phyloP scores from a whole-genome alignment of 2,329 filamentous ascomycete species.

The Verticillium dahliae region DNA sequence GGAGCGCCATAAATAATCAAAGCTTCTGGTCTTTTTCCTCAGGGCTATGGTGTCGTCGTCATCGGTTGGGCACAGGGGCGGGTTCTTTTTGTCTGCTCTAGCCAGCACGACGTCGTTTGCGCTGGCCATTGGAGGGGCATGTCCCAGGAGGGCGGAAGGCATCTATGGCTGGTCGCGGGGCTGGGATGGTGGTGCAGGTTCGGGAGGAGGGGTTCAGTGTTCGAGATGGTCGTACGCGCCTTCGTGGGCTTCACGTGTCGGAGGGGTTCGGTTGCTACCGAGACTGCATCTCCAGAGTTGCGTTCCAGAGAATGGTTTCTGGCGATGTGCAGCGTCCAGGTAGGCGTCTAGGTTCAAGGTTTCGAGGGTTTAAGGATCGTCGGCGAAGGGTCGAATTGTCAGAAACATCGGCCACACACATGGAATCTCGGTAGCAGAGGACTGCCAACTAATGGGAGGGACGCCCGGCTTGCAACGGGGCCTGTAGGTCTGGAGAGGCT shows the following conservation, averaged over 20 bases:
- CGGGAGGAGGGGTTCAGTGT: not conserved
- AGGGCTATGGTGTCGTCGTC: constrained; percentile 41
- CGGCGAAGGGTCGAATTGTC: not conserved
- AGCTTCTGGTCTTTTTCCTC: constrained; percentile 52
- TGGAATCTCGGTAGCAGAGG: not conserved
- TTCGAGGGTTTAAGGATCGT: not conserved
- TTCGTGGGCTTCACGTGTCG: not conserved
- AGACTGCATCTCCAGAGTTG: not conserved
- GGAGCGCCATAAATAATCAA: constrained; percentile 78
- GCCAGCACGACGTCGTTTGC: constrained; percentile 20
- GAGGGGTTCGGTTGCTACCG: not conserved
- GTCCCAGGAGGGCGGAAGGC: constrained; percentile 47
- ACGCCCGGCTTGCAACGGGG: not conserved
- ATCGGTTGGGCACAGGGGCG: constrained; percentile 42
- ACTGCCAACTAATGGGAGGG: not conserved
- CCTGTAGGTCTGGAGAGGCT: not conserved
- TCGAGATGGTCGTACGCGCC: not conserved
- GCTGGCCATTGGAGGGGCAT: constrained; percentile 53
- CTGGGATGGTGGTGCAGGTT: not conserved
- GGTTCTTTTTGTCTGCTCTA: constrained; percentile 21
- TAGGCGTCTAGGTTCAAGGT: not conserved
- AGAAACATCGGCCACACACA: not conserved
- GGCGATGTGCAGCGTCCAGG: not conserved
- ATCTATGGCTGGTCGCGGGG: constrained; percentile 29
- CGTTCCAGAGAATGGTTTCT: not conserved